Percentiles rank a stretch among this genome's conserved stretches.
phyloP scores from a whole-genome alignment of 495 filamentous ascomycete species.

The Trypethelium eluteriae region DNA sequence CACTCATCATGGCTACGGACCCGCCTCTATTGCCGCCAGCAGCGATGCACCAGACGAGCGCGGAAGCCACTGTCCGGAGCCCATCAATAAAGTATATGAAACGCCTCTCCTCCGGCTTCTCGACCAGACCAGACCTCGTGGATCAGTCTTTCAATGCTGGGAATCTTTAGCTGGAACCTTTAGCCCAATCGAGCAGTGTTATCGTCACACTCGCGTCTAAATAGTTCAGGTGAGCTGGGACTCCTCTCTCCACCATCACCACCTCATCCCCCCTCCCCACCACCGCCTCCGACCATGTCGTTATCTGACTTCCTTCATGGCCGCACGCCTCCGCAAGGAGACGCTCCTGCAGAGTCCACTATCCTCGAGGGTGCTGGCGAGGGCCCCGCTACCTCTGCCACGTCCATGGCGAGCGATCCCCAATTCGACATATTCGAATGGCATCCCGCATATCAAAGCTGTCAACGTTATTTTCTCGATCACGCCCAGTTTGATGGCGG shows the following conservation, averaged over 20 bases:
- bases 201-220: neutral
- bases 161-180: neutral
- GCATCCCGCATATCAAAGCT: constrained; percentile 87
- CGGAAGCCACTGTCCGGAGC: neutral
- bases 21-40: constrained; percentile 2
- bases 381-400: constrained; percentile 15
- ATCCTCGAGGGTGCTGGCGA: neutral
- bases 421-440: constrained; percentile 84
- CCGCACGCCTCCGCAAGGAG: neutral
- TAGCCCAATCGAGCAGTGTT: neutral
- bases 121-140: neutral
- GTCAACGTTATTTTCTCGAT: constrained; percentile 87
- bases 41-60: neutral
- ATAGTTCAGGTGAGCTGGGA: constrained; percentile 2
- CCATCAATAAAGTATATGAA: neutral
- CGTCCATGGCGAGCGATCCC: constrained; percentile 26
- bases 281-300: neutral
- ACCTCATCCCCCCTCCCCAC: neutral
- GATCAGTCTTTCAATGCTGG: neutral
- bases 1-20: constrained; percentile 12
- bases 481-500: constrained; percentile 76
- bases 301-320: constrained; percentile 12
- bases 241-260: neutral
- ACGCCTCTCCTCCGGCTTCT: constrained; percentile 1
- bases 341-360: neutral